phyloP scores from a whole-genome alignment of 257 asterid species.

The Avicennia marina region DNA sequence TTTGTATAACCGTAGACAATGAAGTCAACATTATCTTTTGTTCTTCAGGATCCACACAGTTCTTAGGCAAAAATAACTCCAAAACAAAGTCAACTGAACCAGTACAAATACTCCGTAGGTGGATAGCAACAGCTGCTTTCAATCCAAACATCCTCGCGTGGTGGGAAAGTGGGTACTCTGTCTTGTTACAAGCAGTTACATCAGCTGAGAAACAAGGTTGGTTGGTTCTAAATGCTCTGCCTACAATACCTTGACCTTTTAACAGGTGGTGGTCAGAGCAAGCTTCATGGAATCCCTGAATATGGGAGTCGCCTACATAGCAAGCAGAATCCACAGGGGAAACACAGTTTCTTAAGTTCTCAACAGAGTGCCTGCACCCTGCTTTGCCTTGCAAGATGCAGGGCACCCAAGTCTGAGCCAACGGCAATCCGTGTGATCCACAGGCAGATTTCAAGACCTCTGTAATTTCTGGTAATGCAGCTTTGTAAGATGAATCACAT shows the following conservation, averaged over 20 bases:
- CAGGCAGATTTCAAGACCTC: constrained; percentile 66
- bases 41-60: constrained; percentile 56
- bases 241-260: constrained; percentile 78
- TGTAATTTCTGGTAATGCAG: constrained; percentile 66
- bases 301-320: constrained; percentile 46
- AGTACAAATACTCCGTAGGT: constrained; percentile 58
- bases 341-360: constrained; percentile 50
- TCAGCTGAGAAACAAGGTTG: constrained; percentile 80
- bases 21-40: constrained; percentile 64
- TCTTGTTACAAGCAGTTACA: constrained; percentile 61
- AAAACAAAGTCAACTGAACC: constrained; percentile 69
- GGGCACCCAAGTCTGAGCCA: constrained; percentile 88
- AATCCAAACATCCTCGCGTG: constrained; percentile 80
- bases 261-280: constrained; percentile 84
- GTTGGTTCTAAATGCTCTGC: constrained; percentile 68
- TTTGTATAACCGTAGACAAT: constrained; percentile 58
- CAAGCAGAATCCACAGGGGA: constrained; percentile 81
- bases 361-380: constrained; percentile 74
- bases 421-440: constrained; percentile 54
- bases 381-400: constrained; percentile 67
- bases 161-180: constrained; percentile 91
- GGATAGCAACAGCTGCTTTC: constrained; percentile 84
- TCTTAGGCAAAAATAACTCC: constrained; percentile 82
- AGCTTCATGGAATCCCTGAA: constrained; percentile 81
- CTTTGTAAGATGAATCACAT: constrained; percentile 57